Evolutionary conservation across 306 rosid species (phyloP).

Genomic region (Potentilla sterilis): DNA sequence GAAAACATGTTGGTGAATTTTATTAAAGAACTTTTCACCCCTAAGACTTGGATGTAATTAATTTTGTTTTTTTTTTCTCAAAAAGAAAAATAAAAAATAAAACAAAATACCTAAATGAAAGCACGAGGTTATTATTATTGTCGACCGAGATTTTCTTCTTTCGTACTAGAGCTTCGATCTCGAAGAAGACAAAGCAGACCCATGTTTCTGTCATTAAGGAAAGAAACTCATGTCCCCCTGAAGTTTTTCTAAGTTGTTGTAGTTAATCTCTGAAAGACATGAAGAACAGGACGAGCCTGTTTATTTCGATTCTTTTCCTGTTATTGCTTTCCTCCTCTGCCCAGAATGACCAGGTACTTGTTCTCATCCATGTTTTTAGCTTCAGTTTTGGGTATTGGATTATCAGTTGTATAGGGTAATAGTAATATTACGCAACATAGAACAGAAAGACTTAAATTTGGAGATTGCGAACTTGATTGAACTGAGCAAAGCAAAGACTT

Average conservation of each 20-base stretch:
- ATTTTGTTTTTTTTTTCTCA: too few species aligned
- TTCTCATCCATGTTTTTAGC: background rate
- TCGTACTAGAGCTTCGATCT: background rate
- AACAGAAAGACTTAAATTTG: background rate
- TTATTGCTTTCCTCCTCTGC: conserved; percentile 33
- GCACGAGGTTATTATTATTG: too few species aligned
- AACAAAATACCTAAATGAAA: too few species aligned
- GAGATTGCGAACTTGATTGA: background rate
- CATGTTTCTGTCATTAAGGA: background rate
- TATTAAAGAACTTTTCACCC: too few species aligned
- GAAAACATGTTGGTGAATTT: too few species aligned
- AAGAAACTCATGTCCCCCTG: background rate
- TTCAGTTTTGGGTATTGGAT: conserved; percentile 15
- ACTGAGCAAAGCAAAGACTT: background rate
- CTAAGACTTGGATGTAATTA: too few species aligned
- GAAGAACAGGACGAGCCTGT: conserved; percentile 34
- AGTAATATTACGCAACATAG: background rate
- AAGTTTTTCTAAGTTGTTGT: background rate
- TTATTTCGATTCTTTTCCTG: conserved; percentile 31
- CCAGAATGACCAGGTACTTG: conserved; percentile 18
- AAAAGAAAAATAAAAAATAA: too few species aligned
- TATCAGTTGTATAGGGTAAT: conserved; percentile 7
- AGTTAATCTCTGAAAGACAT: conserved; percentile 24
- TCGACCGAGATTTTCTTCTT: background rate
- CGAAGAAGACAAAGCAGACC: conserved; percentile 13